Evolutionary conservation across 768 basidiomycete species (phyloP).

Genomic region (Mycena epipterygia): DNA sequence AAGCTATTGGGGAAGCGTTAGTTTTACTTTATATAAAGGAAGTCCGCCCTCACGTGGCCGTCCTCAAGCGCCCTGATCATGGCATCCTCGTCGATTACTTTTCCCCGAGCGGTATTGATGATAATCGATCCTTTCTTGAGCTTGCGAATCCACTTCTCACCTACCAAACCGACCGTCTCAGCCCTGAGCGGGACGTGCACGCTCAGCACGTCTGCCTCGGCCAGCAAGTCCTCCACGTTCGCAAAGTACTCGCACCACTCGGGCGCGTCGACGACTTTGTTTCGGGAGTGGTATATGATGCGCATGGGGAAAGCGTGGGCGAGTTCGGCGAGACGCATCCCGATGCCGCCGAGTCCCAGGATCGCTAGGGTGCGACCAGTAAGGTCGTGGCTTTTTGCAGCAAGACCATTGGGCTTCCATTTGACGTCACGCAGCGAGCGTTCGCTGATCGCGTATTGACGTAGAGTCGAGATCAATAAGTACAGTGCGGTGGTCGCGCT

Average conservation of each 20-base stretch:
- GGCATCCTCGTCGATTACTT: conserved; percentile 89
- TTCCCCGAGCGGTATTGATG: conserved; percentile 93
- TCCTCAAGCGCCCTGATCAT: conserved; percentile 88
- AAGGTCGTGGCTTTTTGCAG: conserved; percentile 70
- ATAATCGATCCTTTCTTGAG: conserved; percentile 85
- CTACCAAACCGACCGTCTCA: conserved; percentile 82
- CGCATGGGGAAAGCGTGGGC: conserved; percentile 91
- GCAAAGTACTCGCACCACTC: conserved; percentile 83
- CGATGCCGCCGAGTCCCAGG: conserved; percentile 85
- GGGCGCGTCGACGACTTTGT: conserved; percentile 69
- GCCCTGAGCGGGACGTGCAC: conserved; percentile 85
- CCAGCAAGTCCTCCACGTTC: conserved; percentile 74
- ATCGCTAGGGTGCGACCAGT: conserved; percentile 79
- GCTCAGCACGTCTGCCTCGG: conserved; percentile 84
- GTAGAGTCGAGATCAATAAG: conserved; percentile 82
- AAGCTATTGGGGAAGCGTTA: conserved; percentile 60
- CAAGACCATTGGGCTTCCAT: conserved; percentile 71
- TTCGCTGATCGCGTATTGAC: conserved; percentile 80
- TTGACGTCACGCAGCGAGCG: conserved; percentile 64
- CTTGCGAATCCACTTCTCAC: conserved; percentile 79
- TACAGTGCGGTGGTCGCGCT: conserved; percentile 92
- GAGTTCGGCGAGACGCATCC: conserved; percentile 76
- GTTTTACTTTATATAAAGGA: conserved; percentile 5
- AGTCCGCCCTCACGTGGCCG: conserved; percentile 76
- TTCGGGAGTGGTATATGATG: conserved; percentile 83